phyloP scores from a whole-genome alignment of 495 filamentous ascomycete species.

The Penicillium steckii region DNA sequence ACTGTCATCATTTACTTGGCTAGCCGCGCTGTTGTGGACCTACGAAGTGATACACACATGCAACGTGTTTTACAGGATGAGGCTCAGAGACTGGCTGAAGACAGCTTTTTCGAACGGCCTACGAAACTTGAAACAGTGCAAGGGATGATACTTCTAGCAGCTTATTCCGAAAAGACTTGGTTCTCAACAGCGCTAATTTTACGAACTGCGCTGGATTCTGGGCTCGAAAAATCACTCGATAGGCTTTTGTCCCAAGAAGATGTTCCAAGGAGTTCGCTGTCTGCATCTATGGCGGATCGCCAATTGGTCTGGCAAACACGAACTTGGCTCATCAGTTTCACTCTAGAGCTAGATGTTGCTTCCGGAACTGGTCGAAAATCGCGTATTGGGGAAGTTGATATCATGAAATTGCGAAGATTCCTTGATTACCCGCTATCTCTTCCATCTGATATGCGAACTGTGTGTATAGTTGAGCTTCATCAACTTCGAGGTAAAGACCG shows the following conservation, averaged over 20 bases:
- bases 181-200: conserved; percentile 45
- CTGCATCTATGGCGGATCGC: conserved; percentile 40
- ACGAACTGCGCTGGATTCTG: conserved; percentile 41
- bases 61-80: conserved; percentile 46
- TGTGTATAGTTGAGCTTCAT: conserved; percentile 43
- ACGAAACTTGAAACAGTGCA: conserved; percentile 45
- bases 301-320: conserved; percentile 43
- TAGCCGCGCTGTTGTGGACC: conserved; percentile 37
- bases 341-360: conserved; percentile 41
- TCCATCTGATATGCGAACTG: conserved; percentile 42
- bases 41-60: conserved; percentile 38
- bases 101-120: conserved; percentile 44
- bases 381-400: conserved; percentile 40
- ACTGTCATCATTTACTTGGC: conserved; percentile 44
- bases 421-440: conserved; percentile 43
- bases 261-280: conserved; percentile 37
- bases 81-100: conserved; percentile 41
- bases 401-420: conserved; percentile 38
- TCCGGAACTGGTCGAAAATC: conserved; percentile 45
- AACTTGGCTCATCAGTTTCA: conserved; percentile 45
- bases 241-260: conserved; percentile 35
- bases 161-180: conserved; percentile 47
- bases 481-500: conserved; percentile 37
- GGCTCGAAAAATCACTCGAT: conserved; percentile 42
- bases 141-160: conserved; percentile 44